Evolutionary conservation across 495 filamentous ascomycete species (phyloP).

Genomic region (Penicillium riverlandense): DNA sequence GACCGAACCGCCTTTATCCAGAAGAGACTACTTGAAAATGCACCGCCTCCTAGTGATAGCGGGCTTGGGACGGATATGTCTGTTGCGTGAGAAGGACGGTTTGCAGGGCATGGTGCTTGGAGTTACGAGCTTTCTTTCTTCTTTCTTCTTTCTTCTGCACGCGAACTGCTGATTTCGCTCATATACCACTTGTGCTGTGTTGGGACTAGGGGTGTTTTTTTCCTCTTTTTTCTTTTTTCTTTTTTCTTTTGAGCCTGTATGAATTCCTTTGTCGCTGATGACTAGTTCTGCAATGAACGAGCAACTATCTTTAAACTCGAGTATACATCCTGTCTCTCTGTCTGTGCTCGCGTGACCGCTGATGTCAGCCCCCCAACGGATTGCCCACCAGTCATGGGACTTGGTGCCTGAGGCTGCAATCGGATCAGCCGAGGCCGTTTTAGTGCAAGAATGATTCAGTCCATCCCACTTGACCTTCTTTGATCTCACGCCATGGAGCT

Average conservation of each 20-base stretch:
- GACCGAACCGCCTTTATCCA: no score
- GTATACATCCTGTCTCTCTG: no score
- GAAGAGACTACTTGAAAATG: slow-evolving; percentile 11
- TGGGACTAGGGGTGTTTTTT: background rate
- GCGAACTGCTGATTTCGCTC: slow-evolving; percentile 4
- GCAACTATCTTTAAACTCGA: no score
- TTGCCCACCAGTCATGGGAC: background rate
- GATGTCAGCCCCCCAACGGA: no score
- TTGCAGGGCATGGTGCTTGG: slow-evolving; percentile 5
- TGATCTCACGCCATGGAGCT: background rate
- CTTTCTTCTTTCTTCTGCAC: slow-evolving; percentile 1
- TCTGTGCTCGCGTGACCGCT: no score
- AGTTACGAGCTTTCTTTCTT: slow-evolving; percentile 6
- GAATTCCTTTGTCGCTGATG: slow-evolving; percentile 13
- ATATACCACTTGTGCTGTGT: slow-evolving; percentile 22
- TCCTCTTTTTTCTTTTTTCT: background rate
- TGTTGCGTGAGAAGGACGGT: slow-evolving; percentile 16
- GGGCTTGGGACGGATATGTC: slow-evolving; percentile 37
- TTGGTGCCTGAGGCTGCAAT: background rate
- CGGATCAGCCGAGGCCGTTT: background rate
- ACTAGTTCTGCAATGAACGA: slow-evolving; percentile 3
- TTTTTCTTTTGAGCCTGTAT: slow-evolving; percentile 13
- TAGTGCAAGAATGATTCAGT: background rate
- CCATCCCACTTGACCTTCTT: background rate
- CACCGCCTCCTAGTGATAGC: slow-evolving; percentile 31